phyloP scores from a whole-genome alignment of 202 grass and related monocot genomes.

The Sporobolus alterniflorus region DNA sequence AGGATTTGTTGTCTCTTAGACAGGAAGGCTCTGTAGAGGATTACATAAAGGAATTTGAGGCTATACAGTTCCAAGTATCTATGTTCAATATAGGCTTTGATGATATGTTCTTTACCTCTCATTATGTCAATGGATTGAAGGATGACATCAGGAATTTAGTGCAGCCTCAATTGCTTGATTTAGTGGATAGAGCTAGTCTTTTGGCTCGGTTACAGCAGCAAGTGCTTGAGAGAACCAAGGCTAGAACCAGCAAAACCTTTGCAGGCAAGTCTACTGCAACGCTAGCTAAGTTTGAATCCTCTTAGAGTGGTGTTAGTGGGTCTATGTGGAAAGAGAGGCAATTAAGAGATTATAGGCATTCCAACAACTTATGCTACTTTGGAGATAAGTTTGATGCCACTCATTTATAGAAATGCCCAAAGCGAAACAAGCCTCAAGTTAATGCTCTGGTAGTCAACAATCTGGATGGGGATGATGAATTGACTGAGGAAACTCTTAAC shows the following conservation, averaged over 20 bases:
- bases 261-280: too few species aligned
- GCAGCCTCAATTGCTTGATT: neutral
- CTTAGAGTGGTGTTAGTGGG: too few species aligned
- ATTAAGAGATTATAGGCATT: neutral
- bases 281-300: too few species aligned
- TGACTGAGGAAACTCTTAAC: neutral
- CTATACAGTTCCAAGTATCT: neutral
- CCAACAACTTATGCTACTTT: neutral
- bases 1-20: accelerated
- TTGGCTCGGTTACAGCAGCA: neutral
- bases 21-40: neutral
- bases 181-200: neutral
- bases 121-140: neutral
- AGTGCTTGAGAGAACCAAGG: too few species aligned
- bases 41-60: neutral
- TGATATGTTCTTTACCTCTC: neutral
- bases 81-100: neutral
- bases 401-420: too few species aligned
- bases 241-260: too few species aligned
- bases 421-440: neutral
- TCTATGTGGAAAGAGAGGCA: neutral
- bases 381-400: neutral
- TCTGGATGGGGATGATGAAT: neutral
- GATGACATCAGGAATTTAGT: accelerated
- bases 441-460: neutral